Conservation (phyloP, 164 flowering plant species). For the Magnolia changhungtana region DNA sequence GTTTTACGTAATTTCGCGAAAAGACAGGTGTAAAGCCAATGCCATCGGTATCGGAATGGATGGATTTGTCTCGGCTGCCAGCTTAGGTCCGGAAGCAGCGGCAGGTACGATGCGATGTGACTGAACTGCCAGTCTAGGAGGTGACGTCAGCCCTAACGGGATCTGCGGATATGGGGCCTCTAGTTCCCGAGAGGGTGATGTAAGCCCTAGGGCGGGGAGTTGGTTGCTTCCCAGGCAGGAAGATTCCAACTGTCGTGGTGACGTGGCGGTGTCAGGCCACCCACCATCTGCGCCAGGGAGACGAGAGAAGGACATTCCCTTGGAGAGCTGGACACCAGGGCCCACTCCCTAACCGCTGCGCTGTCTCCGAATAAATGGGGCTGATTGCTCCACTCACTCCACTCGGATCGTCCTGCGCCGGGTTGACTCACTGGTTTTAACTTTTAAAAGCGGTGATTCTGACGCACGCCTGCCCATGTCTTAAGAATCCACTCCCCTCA, state of each 20-base stretch:
- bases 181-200: conserved; percentile 4
- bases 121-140: conserved; percentile 13
- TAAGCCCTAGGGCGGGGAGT: conserved; percentile 14
- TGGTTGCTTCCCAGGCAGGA: conserved; percentile 15
- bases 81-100: background rate
- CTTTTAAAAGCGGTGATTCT: background rate
- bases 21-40: conserved; percentile 8
- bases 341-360: conserved; percentile 12
- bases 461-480: no score
- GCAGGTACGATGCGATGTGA: conserved; percentile 19
- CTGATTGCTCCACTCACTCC: no score
- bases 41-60: background rate
- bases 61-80: background rate
- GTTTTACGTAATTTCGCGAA: background rate
- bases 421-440: background rate
- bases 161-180: background rate
- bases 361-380: conserved; percentile 20
- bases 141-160: conserved; percentile 22
- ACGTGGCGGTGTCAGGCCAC: conserved; percentile 43
- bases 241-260: conserved; percentile 35
- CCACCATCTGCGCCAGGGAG: conserved; percentile 42
- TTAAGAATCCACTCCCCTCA: no score
- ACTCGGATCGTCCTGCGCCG: background rate
- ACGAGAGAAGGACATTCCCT: conserved; percentile 45
- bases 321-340: conserved; percentile 20